Conservation (phyloP, 2,329 filamentous ascomycete species). For the Sporothrix variecibatus region DNA sequence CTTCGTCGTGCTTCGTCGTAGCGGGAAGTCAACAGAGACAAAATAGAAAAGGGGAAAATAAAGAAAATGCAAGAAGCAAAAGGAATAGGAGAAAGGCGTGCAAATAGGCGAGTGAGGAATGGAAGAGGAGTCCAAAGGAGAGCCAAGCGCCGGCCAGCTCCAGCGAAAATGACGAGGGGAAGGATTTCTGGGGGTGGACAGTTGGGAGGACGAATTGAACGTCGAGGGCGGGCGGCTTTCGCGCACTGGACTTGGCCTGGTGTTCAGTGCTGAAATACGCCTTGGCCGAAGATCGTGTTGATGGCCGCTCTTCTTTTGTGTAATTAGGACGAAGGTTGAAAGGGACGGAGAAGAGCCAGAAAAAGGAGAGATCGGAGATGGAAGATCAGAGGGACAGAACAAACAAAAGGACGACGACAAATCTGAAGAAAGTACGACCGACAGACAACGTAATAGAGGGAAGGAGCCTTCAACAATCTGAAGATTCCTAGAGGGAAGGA, state of each 20-base stretch:
- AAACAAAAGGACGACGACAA: not conserved
- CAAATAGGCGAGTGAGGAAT: constrained; percentile 11
- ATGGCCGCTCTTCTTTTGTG: not conserved
- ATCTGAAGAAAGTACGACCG: not conserved
- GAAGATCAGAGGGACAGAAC: not conserved
- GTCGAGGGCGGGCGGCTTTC: constrained; percentile 8
- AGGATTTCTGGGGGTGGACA: not conserved
- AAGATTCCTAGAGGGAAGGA: constrained; percentile 20
- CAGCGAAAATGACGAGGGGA: constrained; percentile 5
- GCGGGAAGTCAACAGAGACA: not conserved
- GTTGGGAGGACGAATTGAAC: constrained; percentile 4
- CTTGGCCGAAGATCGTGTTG: constrained; percentile 1
- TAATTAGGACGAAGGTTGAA: not conserved
- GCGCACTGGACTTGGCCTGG: not conserved
- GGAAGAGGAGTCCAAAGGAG: constrained; percentile 14
- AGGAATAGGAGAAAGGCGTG: not conserved
- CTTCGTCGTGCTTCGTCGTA: not conserved
- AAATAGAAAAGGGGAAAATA: constrained; percentile 6
- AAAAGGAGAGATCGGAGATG: not conserved
- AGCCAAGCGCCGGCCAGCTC: constrained; percentile 23
- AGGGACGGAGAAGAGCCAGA: not conserved
- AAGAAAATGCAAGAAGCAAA: not conserved
- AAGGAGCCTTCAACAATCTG: not conserved
- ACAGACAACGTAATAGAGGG: not conserved
- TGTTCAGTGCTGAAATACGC: not conserved